phyloP scores from a whole-genome alignment of 208 protist genomes.

The Phytomonas sp. region DNA sequence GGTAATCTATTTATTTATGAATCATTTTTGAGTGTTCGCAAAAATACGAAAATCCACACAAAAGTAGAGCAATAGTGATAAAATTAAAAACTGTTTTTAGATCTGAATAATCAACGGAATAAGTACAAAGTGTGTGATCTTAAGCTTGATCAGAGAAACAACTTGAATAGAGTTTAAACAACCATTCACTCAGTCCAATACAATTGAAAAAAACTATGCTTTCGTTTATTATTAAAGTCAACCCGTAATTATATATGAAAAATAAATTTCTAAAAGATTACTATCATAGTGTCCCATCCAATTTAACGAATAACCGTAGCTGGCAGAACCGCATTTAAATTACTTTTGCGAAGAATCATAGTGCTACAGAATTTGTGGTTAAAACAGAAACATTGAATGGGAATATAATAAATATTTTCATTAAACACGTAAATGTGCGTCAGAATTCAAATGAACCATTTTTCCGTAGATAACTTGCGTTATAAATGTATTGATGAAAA shows the following conservation, averaged over 20 bases:
- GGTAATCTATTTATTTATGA: conserved; percentile 2
- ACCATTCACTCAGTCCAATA: neutral
- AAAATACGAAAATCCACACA: neutral
- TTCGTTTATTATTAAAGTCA: neutral
- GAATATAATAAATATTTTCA: neutral
- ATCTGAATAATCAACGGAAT: neutral
- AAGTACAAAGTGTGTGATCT: neutral
- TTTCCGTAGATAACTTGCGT: neutral
- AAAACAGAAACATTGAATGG: neutral
- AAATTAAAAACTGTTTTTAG: conserved; percentile 2
- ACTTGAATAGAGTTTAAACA: neutral
- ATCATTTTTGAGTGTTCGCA: neutral
- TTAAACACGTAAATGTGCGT: neutral
- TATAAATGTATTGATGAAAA: neutral
- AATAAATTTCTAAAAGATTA: conserved; percentile 8
- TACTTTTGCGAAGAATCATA: neutral
- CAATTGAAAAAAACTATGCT: conserved; percentile 4
- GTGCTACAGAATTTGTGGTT: neutral
- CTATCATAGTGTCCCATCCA: neutral
- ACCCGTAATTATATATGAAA: neutral
- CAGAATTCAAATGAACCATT: neutral
- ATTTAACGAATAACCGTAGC: neutral
- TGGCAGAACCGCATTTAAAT: neutral
- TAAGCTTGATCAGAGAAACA: conserved; percentile 1
- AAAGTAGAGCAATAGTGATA: neutral